Evolutionary conservation across 2,329 filamentous ascomycete genomes (phyloP), one percentile per base, ranked within the genome.

Genomic region (Colletotrichum ledebouriae): DNA sequence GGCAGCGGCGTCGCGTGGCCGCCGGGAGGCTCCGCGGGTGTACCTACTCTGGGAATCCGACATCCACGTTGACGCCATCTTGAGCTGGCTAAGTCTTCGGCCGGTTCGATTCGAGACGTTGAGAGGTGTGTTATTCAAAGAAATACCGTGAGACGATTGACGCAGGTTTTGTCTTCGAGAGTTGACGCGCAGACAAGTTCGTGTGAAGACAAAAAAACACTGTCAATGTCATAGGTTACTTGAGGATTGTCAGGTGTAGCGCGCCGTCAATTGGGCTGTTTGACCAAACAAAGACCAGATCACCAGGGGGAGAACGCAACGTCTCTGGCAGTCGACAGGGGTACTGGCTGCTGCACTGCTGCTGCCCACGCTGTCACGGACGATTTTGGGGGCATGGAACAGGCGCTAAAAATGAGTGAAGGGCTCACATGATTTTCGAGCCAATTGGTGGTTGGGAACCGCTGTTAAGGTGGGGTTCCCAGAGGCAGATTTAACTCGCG

Each of bases 51-150:
- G 95, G 78, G 92, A 89, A 83, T 98, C 95, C 75, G 94, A 93
- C 77, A 98, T 87, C 95, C 95, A 98, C 92, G 97, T 97, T 70
- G 93, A 92, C 77, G 92, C 92, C 92, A 94, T 93, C 60, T 80
- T 87, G 76, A 71, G 33, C 22, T 46, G 49, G 25, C n/a, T 57
- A 10, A 17, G 34, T 22, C 22, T 57, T 25, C 22, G 13, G 20
- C 22, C 56, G 49, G 44, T n/a, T 13, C 13, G 29, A 15, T 25
- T 59, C 17, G 13, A 41, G 17, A 17, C 11, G 10, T 12, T 22
- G 25, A 25, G 33, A 29, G 37, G 37, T 34, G 29, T 15, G 49
- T 34, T 29, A 29, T 9, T 29, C 29, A 29, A 29, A 29, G 29
- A 29, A 29, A 29, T n/a, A 17, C 25, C 37, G 39, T 10, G 39